Evolutionary conservation across 441 rosid species (phyloP).

Genomic region (Pelargonium myrrhifolium): DNA sequence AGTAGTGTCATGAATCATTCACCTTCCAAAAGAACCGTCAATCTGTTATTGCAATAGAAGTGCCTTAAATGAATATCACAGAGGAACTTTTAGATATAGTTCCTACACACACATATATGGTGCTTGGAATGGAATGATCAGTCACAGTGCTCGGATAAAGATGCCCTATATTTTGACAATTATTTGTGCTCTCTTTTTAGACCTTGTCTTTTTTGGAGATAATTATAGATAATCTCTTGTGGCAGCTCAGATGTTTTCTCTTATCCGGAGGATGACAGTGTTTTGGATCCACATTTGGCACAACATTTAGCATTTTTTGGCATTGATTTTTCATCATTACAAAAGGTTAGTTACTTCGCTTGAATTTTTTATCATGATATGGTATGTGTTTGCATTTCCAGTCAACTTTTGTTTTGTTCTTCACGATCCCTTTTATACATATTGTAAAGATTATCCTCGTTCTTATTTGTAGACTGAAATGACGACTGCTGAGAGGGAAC

Average conservation of each 20-base stretch:
- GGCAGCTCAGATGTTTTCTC: constrained; percentile 98
- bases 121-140: neutral
- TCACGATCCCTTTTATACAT: neutral
- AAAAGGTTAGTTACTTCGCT: constrained; percentile 51
- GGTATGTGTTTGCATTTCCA: constrained; percentile 3
- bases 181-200: neutral
- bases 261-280: constrained; percentile 86
- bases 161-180: neutral
- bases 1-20: too few relatives aligned
- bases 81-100: neutral
- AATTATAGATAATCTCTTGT: constrained; percentile 36
- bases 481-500: constrained; percentile 99
- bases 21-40: neutral
- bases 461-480: constrained; percentile 66
- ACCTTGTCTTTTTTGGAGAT: constrained; percentile 24
- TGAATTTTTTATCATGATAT: constrained; percentile 10
- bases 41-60: neutral
- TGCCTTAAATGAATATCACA: neutral
- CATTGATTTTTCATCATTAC: constrained; percentile 89
- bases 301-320: constrained; percentile 93
- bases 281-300: constrained; percentile 81
- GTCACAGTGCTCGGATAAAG: neutral
- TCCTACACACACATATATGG: neutral
- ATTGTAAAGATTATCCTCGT: neutral
- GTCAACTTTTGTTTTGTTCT: neutral